Base-by-base conservation (phyloP, 352 stramenopile genomes). In the Elongisporangium anandrum region DNA sequence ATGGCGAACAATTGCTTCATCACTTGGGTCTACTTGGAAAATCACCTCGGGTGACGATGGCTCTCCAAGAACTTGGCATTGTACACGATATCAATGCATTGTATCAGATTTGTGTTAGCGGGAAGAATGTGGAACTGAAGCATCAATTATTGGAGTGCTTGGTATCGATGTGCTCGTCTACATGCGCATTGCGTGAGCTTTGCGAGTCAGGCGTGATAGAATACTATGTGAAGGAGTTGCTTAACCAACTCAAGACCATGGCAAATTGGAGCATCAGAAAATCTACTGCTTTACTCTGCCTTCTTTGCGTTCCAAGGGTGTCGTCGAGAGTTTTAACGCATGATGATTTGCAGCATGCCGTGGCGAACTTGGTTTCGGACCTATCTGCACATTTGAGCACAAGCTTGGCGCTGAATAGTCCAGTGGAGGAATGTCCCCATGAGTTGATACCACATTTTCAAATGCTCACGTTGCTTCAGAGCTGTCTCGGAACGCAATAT, bases 391-490 rank as follows among this genome's bases (percentile, higher is more conserved):
- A 49, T 23, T 38, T 41, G 12, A 54, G 68, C 23, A 78, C 73
- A 24, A 58, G 70, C 15, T 23, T 77, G 29, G 65, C 70, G 49
- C 10, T 85, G 15, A 77, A 76, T 57, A 80, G 72, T n/a, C 61
- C 68, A 1, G 59, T 59, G 23, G 68, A 80, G 38, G 72, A 81
- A 64, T 80, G 59, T 6, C 63, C 73, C 13, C 50, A 16, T 1
- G 17, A 50, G 17, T 19, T 55, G 22, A 63, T 64, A n/a, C 24
- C 23, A 38, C 26, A 48, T 2, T 58, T 80, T 17, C 52, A 68
- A 24, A 29, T 41, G 5, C 26, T 69, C 26, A 49, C 45, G 24
- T 65, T 79, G 20, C 20, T 79, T 10, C 68, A 54, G 15, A 80
- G 72, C 23, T 76, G 66, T 22, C 56, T 85, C 16, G 67, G 60